Conservation (phyloP, 208 protist genomes). For the Acanthamoeba castellanii region DNA sequence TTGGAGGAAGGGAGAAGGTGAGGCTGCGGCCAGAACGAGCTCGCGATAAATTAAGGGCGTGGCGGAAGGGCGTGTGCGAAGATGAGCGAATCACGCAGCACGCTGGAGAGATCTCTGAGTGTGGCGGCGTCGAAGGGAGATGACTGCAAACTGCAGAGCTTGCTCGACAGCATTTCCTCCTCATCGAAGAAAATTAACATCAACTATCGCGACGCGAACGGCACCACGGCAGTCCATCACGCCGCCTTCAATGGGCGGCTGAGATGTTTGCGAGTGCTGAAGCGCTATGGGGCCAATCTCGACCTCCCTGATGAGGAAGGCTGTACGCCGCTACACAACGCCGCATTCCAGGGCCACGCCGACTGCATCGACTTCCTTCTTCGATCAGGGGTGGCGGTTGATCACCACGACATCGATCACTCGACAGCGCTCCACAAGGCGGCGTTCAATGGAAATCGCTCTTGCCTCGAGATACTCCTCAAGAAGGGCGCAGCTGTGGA, state of each 20-base stretch:
- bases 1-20: too few species aligned
- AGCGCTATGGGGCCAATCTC: conserved; percentile 25
- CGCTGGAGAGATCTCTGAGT: conserved; percentile 18
- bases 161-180: neutral
- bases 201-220: conserved; percentile 4
- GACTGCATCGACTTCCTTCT: neutral
- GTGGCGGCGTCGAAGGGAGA: conserved; percentile 13
- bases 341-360: conserved; percentile 34
- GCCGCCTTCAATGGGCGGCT: conserved; percentile 2
- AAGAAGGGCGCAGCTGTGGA: neutral
- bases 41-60: too few species aligned
- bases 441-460: conserved; percentile 7
- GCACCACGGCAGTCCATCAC: conserved; percentile 2
- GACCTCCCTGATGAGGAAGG: neutral
- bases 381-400: neutral
- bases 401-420: conserved; percentile 19
- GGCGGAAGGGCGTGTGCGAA: neutral
- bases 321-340: conserved; percentile 28
- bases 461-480: neutral
- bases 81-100: neutral
- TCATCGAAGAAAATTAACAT: neutral
- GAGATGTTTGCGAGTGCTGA: neutral
- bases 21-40: too few species aligned
- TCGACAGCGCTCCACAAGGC: conserved; percentile 28
- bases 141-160: neutral